Evolutionary conservation across 176 grass and related monocot genomes (phyloP), one percentile per base, ranked within the genome.

Genomic region (Puccinellia tenuiflora): DNA sequence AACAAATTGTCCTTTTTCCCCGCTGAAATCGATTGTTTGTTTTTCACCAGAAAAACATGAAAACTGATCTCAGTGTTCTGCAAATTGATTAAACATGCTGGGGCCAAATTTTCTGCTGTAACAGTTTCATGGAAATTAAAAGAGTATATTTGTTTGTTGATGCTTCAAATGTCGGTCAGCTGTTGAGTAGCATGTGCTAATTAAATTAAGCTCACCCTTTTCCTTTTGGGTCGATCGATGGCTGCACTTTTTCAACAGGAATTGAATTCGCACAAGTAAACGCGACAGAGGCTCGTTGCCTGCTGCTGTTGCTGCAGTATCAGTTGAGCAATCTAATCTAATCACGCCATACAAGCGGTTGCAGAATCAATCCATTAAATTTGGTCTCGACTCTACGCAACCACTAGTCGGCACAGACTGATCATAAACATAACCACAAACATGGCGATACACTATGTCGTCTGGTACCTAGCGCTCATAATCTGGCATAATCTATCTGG

Each of bases 331-430:
- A 75, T 63, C 3, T 34, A 34, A 34, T 34, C 33, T 28, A 69
- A 40, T 42, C 46, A 62, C 10, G 0, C 3, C 47, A 33, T 82
- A 17, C 67, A 81, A 35, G 40, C 7, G 5, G 14, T 37, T 61
- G 80, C 39, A 73, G 15, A 50, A 51, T 40, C 10, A 39, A 30
- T n/a, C 16, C 34, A 38, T 63, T 65, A 16, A 53, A 20, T 68
- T 67, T 53, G 22, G 31, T 29, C 59, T 53, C 59, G 6, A 10
- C 57, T 53, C 82, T 66, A 77, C 73, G 82, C 59, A 66, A 67
- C 31, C 82, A 76, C 22, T 1, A 20, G 43, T 28, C 10, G 45
- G 47, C 46, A 37, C 15, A 45, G 18, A 10, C 35, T 6, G 62
- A 43, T 50, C 60, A 17, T 43, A 1, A 3, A 66, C 43, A 17